A percentile compares a stretch with the other conserved stretches of the same genome.
Evolutionary conservation across 306 rosid genomes (phyloP).

Genomic region (Lupinus albus): DNA sequence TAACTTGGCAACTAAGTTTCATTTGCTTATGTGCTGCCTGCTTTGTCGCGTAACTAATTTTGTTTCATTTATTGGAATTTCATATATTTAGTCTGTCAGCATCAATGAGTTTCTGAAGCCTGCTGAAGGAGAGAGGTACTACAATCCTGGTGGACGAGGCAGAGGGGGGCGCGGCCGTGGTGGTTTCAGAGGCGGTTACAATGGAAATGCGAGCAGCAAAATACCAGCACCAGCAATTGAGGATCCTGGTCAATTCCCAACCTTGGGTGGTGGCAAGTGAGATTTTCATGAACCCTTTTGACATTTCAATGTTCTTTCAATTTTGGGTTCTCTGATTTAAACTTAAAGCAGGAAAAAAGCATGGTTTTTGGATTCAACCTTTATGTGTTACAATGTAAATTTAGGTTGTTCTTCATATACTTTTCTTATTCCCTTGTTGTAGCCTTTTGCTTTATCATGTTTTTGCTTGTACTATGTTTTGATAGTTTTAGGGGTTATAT

Average conservation of each 20-base stretch:
- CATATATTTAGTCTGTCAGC: slow-evolving; percentile 59
- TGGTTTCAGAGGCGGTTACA: slow-evolving; percentile 61
- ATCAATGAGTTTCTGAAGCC: slow-evolving; percentile 92
- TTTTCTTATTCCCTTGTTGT: slow-evolving; percentile 38
- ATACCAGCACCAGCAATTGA: slow-evolving; percentile 70
- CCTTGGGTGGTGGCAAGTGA: slow-evolving; percentile 87
- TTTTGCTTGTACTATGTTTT: slow-evolving; percentile 34
- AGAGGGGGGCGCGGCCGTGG: slow-evolving; percentile 84
- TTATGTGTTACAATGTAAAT: slow-evolving; percentile 55
- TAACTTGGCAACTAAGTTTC: not conserved
- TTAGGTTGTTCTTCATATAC: slow-evolving; percentile 48
- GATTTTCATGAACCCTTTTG: slow-evolving; percentile 44
- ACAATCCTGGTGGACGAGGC: slow-evolving; percentile 72
- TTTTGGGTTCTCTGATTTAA: slow-evolving; percentile 59
- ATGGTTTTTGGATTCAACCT: slow-evolving; percentile 54
- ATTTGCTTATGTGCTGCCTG: not conserved
- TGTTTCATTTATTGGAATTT: slow-evolving; percentile 12
- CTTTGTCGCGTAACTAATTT: not conserved
- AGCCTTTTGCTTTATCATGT: slow-evolving; percentile 7
- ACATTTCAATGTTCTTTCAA: slow-evolving; percentile 36
- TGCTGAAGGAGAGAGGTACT: slow-evolving; percentile 78
- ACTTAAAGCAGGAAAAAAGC: slow-evolving; percentile 50
- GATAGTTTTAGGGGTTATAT: slow-evolving; percentile 49
- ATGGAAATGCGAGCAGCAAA: slow-evolving; percentile 53
- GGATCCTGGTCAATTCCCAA: slow-evolving; percentile 93